Base-by-base conservation (phyloP, 352 stramenopile species). In the Globisporangium okanoganense region DNA sequence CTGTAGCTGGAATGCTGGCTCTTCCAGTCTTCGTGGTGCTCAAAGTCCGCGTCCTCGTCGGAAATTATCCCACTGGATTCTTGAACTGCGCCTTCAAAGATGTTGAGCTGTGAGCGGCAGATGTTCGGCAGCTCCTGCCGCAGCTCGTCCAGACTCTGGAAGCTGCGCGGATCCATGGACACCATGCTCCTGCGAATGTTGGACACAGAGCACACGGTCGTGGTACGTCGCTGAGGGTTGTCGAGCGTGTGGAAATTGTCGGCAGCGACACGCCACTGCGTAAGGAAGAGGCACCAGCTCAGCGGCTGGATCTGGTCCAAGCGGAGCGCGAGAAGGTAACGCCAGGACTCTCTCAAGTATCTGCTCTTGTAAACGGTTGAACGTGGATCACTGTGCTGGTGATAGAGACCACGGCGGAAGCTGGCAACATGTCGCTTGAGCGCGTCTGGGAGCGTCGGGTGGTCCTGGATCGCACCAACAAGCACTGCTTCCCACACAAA, bases 271-370 rank as follows among this genome's bases (percentile, higher is more conserved):
- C 75, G 71, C 79, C 79, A 89, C 43, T 78, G 79, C 3, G 76
- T 66, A 27, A 89, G 69, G 48, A 87, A 85, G 0, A 79, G 50
- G 3, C 69, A 57, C 79, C 79, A 89, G 41, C 72, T 86, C 25
- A 89, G 55, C 0, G 73, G 70, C 16, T 66, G 56, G 20, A 84
- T 59, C 24, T 80, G 65, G 5, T 79, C 63, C 2, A 84, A 45
- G 10, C 70, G 58, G 8, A 79, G 58, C 1, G 51, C 31, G 6
- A 83, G 67, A n/a, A 78, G 62, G 43, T 63, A 58, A 10, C 65
- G 54, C 72, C 67, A 76, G 16, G 61, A 65, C 25, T 60, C 62
- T 7, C 66, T 50, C 22, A 69, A 51, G 29, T 49, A 27, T 29
- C 20, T n/a, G 7, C 35, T 29, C 8, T 48, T 20, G 12, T 56